phyloP scores from a whole-genome alignment of 306 rosid species.

The Quercus alba region DNA sequence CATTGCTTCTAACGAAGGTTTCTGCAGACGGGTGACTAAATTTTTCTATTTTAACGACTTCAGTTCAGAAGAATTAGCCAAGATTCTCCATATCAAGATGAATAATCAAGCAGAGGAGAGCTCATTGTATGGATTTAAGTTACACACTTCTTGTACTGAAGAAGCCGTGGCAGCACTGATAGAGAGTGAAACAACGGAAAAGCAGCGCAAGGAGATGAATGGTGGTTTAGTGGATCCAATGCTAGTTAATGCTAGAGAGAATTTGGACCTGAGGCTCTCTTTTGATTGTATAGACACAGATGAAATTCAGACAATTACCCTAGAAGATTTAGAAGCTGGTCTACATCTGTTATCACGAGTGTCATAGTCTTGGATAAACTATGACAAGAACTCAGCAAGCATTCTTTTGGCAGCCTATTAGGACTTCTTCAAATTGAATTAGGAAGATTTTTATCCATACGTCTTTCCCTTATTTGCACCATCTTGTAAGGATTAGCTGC shows the following conservation, averaged over 20 bases:
- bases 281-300: conserved; percentile 86
- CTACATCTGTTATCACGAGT: conserved; percentile 50
- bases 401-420: conserved; percentile 22
- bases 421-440: conserved; percentile 14
- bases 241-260: conserved; percentile 86
- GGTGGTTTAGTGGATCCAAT: conserved; percentile 82
- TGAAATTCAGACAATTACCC: conserved; percentile 71
- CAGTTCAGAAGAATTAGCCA: conserved; percentile 68
- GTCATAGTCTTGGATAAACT: neutral
- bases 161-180: conserved; percentile 63
- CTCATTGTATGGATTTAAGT: conserved; percentile 77
- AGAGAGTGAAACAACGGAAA: conserved; percentile 58
- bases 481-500: neutral
- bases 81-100: conserved; percentile 86
- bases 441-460: conserved; percentile 17
- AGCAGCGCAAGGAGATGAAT: conserved; percentile 76
- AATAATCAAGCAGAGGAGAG: conserved; percentile 56
- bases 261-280: conserved; percentile 79
- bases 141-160: conserved; percentile 62
- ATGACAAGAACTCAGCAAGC: neutral
- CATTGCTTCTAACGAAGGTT: conserved; percentile 87
- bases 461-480: neutral
- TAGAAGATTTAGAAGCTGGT: conserved; percentile 80
- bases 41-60: conserved; percentile 84
- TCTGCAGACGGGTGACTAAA: conserved; percentile 92